Percentiles rank a stretch among this genome's conserved stretches.
Evolutionary conservation across 768 basidiomycete species (phyloP).

Genomic region (Pisolithus albus): DNA sequence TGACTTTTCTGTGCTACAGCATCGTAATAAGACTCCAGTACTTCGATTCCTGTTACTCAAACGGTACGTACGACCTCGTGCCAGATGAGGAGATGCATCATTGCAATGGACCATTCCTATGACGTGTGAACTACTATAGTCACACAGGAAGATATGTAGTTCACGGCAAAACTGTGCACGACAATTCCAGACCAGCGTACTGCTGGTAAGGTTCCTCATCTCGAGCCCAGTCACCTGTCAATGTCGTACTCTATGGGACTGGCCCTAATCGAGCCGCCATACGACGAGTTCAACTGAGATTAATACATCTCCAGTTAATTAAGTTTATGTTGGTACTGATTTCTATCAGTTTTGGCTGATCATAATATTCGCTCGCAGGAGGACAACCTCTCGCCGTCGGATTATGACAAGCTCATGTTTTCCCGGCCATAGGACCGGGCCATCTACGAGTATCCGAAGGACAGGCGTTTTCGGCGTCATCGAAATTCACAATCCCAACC

Average conservation of each 20-base stretch:
- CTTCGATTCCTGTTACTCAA: no score
- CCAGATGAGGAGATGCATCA: no score
- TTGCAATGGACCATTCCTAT: no score
- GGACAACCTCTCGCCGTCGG: no score
- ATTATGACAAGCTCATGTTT: slow-evolving; percentile 10
- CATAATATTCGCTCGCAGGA: no score
- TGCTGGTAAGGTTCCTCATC: slow-evolving; percentile 29
- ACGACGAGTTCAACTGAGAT: slow-evolving; percentile 22
- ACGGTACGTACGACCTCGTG: no score
- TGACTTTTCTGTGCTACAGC: no score
- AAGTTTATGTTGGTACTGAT: slow-evolving; percentile 29
- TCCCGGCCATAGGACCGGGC: slow-evolving; percentile 10
- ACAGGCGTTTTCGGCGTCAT: slow-evolving; percentile 20
- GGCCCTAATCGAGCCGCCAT: slow-evolving; percentile 19
- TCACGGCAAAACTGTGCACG: no score
- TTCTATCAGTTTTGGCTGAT: background rate
- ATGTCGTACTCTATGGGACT: slow-evolving; percentile 18
- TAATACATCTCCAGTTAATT: slow-evolving; percentile 28
- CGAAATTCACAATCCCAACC: slow-evolving; percentile 22
- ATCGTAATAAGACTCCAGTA: no score
- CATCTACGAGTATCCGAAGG: slow-evolving; percentile 24
- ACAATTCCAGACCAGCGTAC: slow-evolving; percentile 5
- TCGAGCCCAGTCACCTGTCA: slow-evolving; percentile 18
- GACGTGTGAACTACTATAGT: no score
- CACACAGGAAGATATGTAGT: no score